Conservation (phyloP, 495 filamentous ascomycete genomes). For the Pyrenula aspistea region DNA sequence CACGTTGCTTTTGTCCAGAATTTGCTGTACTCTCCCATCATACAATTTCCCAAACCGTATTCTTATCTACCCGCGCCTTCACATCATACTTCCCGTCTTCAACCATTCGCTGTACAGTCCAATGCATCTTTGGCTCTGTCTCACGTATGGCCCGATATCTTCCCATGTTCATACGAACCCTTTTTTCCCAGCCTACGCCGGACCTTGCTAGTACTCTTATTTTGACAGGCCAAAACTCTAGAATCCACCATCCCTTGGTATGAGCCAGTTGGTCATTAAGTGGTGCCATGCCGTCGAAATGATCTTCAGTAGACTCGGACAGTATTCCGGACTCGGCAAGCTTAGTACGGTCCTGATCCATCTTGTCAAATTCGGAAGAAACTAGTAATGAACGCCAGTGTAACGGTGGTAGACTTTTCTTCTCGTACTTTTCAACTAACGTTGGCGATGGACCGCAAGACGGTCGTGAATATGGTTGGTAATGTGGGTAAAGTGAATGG, state of each 20-base stretch:
- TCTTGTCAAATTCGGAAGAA: background rate
- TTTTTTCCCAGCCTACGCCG: conserved; percentile 17
- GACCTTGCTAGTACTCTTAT: conserved; percentile 10
- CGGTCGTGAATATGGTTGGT: conserved; percentile 8
- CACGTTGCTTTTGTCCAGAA: no score
- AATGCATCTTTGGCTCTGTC: conserved; percentile 22
- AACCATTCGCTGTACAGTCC: conserved; percentile 12
- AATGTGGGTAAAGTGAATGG: conserved; percentile 16
- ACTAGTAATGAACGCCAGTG: conserved; percentile 1
- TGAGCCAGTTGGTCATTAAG: conserved; percentile 18
- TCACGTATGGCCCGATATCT: conserved; percentile 15
- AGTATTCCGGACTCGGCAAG: conserved; percentile 7
- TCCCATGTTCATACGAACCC: conserved; percentile 17
- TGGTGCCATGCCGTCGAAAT: conserved; percentile 18
- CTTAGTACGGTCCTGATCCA: background rate
- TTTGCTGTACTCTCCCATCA: no score
- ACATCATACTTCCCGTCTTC: background rate
- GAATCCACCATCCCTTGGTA: conserved; percentile 23
- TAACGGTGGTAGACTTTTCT: conserved; percentile 7
- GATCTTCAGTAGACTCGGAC: conserved; percentile 21
- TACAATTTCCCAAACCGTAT: background rate
- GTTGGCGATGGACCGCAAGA: conserved; percentile 11
- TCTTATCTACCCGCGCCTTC: background rate
- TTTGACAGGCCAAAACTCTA: conserved; percentile 27
- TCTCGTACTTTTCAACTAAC: conserved; percentile 13